Evolutionary conservation across 371 early-diverging fungal species (phyloP).

Genomic region (Apophysomyces ossiformis): DNA sequence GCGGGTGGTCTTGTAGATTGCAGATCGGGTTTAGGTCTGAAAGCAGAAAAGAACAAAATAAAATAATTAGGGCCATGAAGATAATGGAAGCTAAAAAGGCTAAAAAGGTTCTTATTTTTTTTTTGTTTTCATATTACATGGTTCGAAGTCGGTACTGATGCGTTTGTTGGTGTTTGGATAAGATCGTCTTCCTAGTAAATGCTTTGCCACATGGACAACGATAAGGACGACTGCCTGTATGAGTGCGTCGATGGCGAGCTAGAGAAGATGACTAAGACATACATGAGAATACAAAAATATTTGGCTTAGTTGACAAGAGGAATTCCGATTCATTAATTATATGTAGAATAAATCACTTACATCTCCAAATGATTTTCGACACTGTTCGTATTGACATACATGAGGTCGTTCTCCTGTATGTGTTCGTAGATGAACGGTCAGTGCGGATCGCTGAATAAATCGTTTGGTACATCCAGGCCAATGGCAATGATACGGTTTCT

Average conservation of each 20-base stretch:
- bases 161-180: constrained; percentile 21
- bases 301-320: too few species aligned
- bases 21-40: not conserved
- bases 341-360: constrained; percentile 13
- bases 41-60: too few species aligned
- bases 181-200: constrained; percentile 24
- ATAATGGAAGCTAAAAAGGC: too few species aligned
- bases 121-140: not conserved
- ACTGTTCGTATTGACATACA: constrained; percentile 65
- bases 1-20: constrained; percentile 4
- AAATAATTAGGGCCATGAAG: too few species aligned
- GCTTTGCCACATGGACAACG: constrained; percentile 22
- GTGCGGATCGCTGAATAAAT: constrained; percentile 81
- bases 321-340: too few species aligned
- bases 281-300: not conserved
- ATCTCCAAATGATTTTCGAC: constrained; percentile 59
- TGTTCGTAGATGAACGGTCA: constrained; percentile 79
- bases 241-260: constrained; percentile 34
- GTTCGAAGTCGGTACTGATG: constrained; percentile 7
- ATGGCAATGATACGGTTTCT: constrained; percentile 22
- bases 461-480: constrained; percentile 45
- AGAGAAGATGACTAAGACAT: constrained; percentile 26
- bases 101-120: not conserved
- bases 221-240: constrained; percentile 31
- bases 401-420: constrained; percentile 85